Conservation (phyloP, 2,329 filamentous ascomycete genomes). For the Apiospora phragmitis region DNA sequence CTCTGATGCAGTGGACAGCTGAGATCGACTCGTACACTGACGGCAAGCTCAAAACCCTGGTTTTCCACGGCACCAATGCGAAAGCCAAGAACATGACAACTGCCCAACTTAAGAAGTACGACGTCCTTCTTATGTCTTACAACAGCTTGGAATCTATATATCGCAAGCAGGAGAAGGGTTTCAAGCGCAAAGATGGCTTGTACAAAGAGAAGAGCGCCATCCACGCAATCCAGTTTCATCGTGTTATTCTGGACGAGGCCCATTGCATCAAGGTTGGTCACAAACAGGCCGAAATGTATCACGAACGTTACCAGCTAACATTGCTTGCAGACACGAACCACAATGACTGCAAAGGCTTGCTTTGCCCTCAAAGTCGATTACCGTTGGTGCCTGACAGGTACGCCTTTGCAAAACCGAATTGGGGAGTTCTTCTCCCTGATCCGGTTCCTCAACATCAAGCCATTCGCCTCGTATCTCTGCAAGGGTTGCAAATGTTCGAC, state of each 20-base stretch:
- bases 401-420: conserved; percentile 94
- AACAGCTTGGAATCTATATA: conserved; percentile 88
- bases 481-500: conserved; percentile 79
- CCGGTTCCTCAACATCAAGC: conserved; percentile 83
- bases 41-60: conserved; percentile 84
- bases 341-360: conserved; percentile 91
- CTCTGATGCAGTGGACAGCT: conserved; percentile 91
- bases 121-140: conserved; percentile 98
- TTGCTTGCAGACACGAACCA: conserved; percentile 65
- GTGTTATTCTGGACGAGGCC: conserved; percentile 90
- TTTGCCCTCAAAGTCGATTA: conserved; percentile 86
- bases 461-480: conserved; percentile 94
- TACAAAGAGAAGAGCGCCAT: conserved; percentile 80
- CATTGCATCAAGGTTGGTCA: conserved; percentile 81
- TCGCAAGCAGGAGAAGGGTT: conserved; percentile 89
- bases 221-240: conserved; percentile 84
- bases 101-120: conserved; percentile 75
- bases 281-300: background rate
- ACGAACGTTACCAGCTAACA: background rate
- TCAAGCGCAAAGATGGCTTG: conserved; percentile 75
- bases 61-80: conserved; percentile 84
- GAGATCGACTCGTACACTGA: conserved; percentile 83
- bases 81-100: conserved; percentile 77
- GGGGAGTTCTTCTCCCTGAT: conserved; percentile 95
- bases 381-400: conserved; percentile 95